Base-by-base conservation (phyloP, 106 monocot species). In the Dioscorea zingiberensis region DNA sequence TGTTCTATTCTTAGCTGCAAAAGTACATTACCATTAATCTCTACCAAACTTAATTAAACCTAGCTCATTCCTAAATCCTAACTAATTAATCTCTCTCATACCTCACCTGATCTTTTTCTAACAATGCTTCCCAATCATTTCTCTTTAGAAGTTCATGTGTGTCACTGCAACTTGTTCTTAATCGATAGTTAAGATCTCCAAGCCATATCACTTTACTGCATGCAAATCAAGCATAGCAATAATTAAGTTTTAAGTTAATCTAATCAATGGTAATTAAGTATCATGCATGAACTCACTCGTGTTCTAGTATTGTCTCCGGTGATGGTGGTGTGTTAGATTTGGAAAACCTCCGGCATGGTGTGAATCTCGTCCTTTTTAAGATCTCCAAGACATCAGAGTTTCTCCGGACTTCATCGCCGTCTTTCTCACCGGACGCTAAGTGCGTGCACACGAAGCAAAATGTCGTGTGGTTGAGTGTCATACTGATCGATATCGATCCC, bases 361-460 rank as follows among this genome's bases (percentile, higher is more conserved):
- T 66, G 67, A 94, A 94, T 4, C 82, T 69, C 0, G 94, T 94
- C 71, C 74, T 76, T 80, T 69, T 94, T 27, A 90, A 16, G 15
- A 90, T 90, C 66, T 86, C 84, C 19, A 29, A 25, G 3, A 94
- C 90, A 53, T 94, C 94, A 13, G 71, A 69, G 63, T 94, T 94
- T 68, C 94, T 67, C 27, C 86, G 66, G 12, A 76, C 55, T 45
- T 87, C 94, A 26, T 94, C 94, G 22, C 86, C 86, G 21, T 94
- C 89, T 77, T 82, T 94, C 75, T 94, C 94, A 1, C 94, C 94
- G 0, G 94, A 94, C 4, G 94, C 75, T 56, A 94, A 63, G 47
- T 94, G 94, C 12, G 84, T 75, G 76, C 94, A 94, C 17, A 94
- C 94, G 70, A 94, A 94, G 73, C 94, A 94, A 45, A 89, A 79